Conservation (phyloP, 257 asterid genomes). For the Solanum neorickii region DNA sequence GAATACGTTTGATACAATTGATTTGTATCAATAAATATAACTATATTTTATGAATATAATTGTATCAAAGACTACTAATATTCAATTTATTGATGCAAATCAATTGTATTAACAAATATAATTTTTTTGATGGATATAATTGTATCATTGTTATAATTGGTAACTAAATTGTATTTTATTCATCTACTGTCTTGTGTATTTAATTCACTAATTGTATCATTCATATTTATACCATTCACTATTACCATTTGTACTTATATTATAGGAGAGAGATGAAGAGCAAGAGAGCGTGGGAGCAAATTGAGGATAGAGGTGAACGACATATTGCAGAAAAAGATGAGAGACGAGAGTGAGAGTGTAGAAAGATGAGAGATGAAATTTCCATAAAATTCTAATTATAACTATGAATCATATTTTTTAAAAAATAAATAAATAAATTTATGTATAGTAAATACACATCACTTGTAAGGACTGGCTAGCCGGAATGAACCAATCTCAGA, state of each 20-base stretch:
- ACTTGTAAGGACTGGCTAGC: neutral
- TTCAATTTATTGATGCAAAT: neutral
- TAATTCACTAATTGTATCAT: neutral
- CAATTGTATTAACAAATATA: neutral
- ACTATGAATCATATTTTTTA: no score
- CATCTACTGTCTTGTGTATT: neutral
- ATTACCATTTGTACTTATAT: neutral
- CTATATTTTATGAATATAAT: no score
- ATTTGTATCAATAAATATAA: no score
- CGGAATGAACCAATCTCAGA: neutral
- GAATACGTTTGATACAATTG: no score
- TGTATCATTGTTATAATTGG: neutral
- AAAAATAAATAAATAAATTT: no score
- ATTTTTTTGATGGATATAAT: no score
- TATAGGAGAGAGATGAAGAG: neutral
- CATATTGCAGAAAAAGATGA: neutral
- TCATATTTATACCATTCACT: no score
- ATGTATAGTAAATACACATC: neutral
- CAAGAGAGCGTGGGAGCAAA: neutral
- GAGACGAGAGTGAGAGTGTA: neutral
- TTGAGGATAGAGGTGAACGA: neutral
- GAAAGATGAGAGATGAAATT: neutral
- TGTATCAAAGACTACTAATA: neutral
- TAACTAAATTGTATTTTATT: no score
- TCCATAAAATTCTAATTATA: neutral